phyloP scores from a whole-genome alignment of 73 alveolate genomes.

The Blepharisma stoltei region DNA sequence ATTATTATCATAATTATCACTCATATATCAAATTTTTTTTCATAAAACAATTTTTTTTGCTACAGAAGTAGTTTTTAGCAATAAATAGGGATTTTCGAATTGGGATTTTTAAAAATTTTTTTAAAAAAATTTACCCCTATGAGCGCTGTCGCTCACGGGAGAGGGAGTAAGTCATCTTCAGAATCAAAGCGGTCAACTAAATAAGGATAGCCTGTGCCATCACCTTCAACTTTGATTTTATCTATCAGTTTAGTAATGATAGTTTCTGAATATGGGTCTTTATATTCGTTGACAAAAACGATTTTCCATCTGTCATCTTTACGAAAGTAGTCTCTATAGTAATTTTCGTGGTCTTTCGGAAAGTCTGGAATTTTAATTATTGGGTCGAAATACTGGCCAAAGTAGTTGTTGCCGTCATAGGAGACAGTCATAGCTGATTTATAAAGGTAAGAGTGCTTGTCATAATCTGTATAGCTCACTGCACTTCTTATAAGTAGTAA shows the following conservation, averaged over 20 bases:
- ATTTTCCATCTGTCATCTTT: neutral
- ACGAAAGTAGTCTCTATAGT: neutral
- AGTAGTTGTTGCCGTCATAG: neutral
- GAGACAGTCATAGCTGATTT: neutral
- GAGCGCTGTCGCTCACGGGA: too few species aligned
- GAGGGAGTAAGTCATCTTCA: constrained; percentile 32
- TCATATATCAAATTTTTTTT: too few species aligned
- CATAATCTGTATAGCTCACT: neutral
- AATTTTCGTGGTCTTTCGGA: neutral
- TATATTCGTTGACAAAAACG: neutral
- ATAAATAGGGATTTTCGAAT: too few species aligned
- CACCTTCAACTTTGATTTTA: neutral
- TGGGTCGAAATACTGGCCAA: neutral
- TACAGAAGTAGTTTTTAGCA: too few species aligned
- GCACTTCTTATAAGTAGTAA: constrained; percentile 42
- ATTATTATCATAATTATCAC: too few species aligned
- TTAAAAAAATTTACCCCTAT: too few species aligned
- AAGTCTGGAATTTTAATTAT: neutral
- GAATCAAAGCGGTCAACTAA: constrained; percentile 15
- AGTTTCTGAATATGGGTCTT: neutral
- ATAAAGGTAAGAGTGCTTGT: neutral
- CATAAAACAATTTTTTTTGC: too few species aligned
- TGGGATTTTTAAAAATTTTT: too few species aligned
- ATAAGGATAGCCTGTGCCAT: neutral
- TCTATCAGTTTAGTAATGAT: neutral